Conservation (phyloP, 106 monocot species). For the Posidonia australis region DNA sequence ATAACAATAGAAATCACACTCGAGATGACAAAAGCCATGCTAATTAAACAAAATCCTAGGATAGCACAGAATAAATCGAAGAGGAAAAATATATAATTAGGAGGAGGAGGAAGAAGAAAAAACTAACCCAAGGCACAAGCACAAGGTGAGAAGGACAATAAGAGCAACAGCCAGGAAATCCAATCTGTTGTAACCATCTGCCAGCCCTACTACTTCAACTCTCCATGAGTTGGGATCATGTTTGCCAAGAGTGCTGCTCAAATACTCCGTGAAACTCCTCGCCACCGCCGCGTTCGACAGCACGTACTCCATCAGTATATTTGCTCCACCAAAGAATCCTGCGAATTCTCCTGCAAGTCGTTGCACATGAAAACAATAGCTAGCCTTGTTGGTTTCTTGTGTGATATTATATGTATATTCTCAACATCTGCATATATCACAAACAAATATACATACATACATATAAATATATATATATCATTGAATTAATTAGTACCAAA, state of each 20-base stretch:
- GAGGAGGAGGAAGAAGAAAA: constrained; percentile 16
- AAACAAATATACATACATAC: background rate
- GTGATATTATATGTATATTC: no score
- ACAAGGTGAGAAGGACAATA: constrained; percentile 10
- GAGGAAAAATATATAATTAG: background rate
- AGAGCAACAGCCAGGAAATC: constrained; percentile 9
- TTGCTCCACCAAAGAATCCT: constrained; percentile 68
- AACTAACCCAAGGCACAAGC: constrained; percentile 19
- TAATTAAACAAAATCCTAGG: background rate
- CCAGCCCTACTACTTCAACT: background rate
- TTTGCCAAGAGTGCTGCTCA: background rate
- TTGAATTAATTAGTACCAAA: constrained; percentile 31
- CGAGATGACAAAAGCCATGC: no score
- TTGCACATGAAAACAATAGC: background rate
- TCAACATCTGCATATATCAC: background rate
- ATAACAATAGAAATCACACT: no score
- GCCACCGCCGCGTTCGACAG: constrained; percentile 70
- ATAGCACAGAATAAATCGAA: background rate
- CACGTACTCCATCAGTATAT: constrained; percentile 63
- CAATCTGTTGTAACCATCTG: constrained; percentile 7
- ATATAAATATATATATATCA: background rate
- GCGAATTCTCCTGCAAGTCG: constrained; percentile 46
- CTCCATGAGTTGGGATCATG: constrained; percentile 1
- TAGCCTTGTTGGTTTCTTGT: no score
- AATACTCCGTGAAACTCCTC: constrained; percentile 27